Conservation (phyloP, 129 eudicot species). For the Pulicaria dysenterica region DNA sequence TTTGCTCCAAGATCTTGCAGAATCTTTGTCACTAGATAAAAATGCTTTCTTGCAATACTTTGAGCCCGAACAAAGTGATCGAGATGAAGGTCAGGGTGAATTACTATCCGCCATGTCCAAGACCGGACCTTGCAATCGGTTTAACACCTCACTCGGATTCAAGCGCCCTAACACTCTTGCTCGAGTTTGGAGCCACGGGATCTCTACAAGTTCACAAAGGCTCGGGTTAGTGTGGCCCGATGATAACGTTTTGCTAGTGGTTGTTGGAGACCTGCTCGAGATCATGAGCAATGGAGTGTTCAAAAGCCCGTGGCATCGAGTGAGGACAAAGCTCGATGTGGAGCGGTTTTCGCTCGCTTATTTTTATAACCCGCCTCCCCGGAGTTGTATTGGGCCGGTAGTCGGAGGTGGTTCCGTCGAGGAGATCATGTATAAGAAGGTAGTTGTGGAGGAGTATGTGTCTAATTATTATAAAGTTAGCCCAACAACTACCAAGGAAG, state of each 20-base stretch:
- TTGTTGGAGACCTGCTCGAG: conserved; percentile 52
- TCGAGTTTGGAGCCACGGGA: conserved; percentile 38
- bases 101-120: conserved; percentile 62
- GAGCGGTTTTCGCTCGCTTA: conserved; percentile 46
- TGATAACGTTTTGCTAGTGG: conserved; percentile 39
- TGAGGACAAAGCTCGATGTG: conserved; percentile 24
- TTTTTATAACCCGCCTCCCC: conserved; percentile 48
- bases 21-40: conserved; percentile 32
- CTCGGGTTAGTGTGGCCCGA: conserved; percentile 31
- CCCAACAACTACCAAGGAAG: conserved; percentile 43
- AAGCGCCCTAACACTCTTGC: conserved; percentile 47
- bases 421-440: conserved; percentile 43
- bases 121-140: conserved; percentile 56
- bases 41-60: conserved; percentile 40
- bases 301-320: conserved; percentile 55
- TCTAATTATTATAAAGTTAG: conserved; percentile 33
- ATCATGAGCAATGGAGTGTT: conserved; percentile 57
- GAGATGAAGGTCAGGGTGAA: conserved; percentile 47
- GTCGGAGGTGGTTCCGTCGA: neutral
- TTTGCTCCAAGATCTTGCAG: conserved; percentile 51
- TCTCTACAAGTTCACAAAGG: conserved; percentile 49
- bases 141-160: conserved; percentile 46
- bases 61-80: conserved; percentile 44
- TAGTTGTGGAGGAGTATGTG: conserved; percentile 56
- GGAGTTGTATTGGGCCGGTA: conserved; percentile 39